Conservation (phyloP, 352 stramenopile species). For the Phytophthora aleatoria region DNA sequence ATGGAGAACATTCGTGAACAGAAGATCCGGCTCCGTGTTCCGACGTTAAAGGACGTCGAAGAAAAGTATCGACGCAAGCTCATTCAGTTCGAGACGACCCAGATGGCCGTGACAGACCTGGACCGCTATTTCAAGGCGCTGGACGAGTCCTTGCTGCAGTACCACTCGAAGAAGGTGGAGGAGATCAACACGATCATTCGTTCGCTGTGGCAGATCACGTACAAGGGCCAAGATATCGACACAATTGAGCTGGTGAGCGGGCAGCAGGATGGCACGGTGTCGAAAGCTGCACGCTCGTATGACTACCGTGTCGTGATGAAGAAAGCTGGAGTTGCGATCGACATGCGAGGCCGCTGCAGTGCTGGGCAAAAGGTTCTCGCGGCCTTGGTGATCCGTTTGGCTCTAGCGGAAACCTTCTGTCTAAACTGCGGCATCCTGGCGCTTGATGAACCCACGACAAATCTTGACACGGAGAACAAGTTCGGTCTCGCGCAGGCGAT, state of each 20-base stretch:
- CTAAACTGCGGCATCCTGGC: constrained; percentile 98
- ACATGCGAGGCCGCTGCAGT: constrained; percentile 99
- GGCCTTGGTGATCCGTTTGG: constrained; percentile 97
- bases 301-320: constrained; percentile 99
- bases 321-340: constrained; percentile 94
- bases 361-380: constrained; percentile 97
- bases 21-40: constrained; percentile 56
- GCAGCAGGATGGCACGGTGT: constrained; percentile 74
- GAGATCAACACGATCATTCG: constrained; percentile 99
- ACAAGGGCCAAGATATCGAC: constrained; percentile 99
- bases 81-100: constrained; percentile 96
- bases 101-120: constrained; percentile 95
- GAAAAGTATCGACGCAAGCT: constrained; percentile 93
- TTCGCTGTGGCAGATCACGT: constrained; percentile 98
- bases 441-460: constrained; percentile 99
- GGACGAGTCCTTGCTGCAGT: constrained; percentile 96
- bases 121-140: constrained; percentile 97
- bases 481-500: constrained; percentile 89
- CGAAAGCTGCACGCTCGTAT: constrained; percentile 88
- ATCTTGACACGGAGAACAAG: constrained; percentile 98
- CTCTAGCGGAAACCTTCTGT: constrained; percentile 99
- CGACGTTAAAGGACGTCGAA: constrained; percentile 94
- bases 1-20: constrained; percentile 61
- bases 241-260: constrained; percentile 98
- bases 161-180: constrained; percentile 98